phyloP scores from a whole-genome alignment of 352 stramenopile genomes.

The Pythium rishiriense region DNA sequence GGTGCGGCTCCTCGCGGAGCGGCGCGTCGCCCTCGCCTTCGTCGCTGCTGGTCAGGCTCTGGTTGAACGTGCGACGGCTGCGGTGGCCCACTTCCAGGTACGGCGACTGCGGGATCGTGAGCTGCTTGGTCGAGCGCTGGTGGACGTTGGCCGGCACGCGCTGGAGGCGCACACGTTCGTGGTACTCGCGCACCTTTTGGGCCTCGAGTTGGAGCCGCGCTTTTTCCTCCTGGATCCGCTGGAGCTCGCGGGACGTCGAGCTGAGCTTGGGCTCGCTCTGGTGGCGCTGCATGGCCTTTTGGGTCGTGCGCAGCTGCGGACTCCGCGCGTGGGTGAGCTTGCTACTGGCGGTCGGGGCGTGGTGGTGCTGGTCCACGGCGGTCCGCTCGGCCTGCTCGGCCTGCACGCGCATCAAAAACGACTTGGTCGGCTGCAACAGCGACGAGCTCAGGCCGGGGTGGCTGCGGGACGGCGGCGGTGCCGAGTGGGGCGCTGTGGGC shows the following conservation, averaged over 20 bases:
- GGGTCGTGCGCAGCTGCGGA: conserved; percentile 49
- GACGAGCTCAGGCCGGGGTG: conserved; percentile 36
- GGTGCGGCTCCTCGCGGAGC: conserved; percentile 18
- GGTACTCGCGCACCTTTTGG: conserved; percentile 77
- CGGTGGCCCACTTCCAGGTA: conserved; percentile 64
- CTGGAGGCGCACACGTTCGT: conserved; percentile 72
- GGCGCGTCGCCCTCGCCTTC: background rate
- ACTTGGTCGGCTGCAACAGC: conserved; percentile 69
- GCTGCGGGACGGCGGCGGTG: conserved; percentile 6
- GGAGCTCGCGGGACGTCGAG: conserved; percentile 73
- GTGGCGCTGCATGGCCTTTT: conserved; percentile 24
- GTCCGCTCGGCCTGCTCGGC: conserved; percentile 59
- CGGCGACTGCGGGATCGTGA: conserved; percentile 75
- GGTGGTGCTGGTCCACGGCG: conserved; percentile 27
- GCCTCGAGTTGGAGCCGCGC: conserved; percentile 64
- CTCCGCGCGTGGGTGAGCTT: conserved; percentile 55
- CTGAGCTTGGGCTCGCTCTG: conserved; percentile 60
- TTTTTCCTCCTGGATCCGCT: conserved; percentile 77
- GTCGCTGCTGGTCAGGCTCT: conserved; percentile 23
- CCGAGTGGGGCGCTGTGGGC: conserved; percentile 17
- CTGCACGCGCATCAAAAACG: conserved; percentile 57
- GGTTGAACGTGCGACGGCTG: conserved; percentile 33
- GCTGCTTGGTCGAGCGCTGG: conserved; percentile 76
- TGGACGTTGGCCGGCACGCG: conserved; percentile 65
- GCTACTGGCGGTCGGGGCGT: conserved; percentile 3